Base-by-base conservation (phyloP, 2,329 filamentous ascomycete genomes). In the Fusarium bulbicola region DNA sequence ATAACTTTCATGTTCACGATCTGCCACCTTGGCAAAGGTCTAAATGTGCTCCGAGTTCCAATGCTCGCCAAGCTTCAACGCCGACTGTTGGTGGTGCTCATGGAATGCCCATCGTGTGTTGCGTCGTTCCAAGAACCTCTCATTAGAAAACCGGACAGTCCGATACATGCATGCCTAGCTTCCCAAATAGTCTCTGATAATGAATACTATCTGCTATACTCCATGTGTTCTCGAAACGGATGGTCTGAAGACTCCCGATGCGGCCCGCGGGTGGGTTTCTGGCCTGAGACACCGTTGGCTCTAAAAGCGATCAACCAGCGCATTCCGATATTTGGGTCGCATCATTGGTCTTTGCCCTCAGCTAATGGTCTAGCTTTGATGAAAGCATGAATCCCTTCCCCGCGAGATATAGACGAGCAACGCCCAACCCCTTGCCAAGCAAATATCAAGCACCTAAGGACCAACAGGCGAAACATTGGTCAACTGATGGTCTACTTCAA, bases 381-480 rank as follows among this genome's bases (percentile, higher is more conserved):
- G 59, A 21, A 57, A 58, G 28, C 39, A 47, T 52, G 57, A 53
- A 54, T n/a, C 12, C 28, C 34, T 37, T 34, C 28, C 39, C 57
- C 24, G n/a, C 20, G 32, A n/a, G 21, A 46, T 42, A 24, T 32
- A 53, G 30, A 37, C 24, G 26, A 40, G 36, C 47, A 39, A 34
- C 53, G 50, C 40, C n/a, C 60, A 32, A 15, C 21, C 36, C 30
- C 16, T 43, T 21, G 60, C 70, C 58, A 73, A 66, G 58, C n/a
- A 47, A 34, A 30, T 50, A 37, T 49, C 21, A 26, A 28, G 36
- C 36, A 39, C 34, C 18, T 34, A 43, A 26, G 28, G 43, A 54
- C 68, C 68, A 74, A 74, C 68, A 66, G 43, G 28, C 40, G 63
- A 66, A 63, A 61, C 37, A 56, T 56, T 50, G 71, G 24, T 40